These are phyloP conservation scores for Suillus spraguei DNA, from an alignment of 768 basidiomycete genomes.

Conservation along the genomic window DNA sequence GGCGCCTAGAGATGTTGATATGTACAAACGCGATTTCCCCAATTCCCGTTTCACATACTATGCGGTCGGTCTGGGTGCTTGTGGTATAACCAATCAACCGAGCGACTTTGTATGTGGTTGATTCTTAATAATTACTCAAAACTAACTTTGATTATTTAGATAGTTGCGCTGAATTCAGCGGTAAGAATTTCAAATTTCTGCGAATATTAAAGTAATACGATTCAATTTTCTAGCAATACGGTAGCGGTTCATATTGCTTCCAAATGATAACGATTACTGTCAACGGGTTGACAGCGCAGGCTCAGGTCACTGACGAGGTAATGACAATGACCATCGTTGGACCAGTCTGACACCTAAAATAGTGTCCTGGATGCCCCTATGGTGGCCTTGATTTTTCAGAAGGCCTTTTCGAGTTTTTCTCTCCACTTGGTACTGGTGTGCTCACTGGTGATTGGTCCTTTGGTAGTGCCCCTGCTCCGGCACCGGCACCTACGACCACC, in stretches of 20 bases:
- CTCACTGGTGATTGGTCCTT: conserved; percentile 63
- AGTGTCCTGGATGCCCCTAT: conserved; percentile 71
- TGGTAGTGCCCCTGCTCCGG: conserved; percentile 19
- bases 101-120: conserved; percentile 37
- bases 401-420: conserved; percentile 69
- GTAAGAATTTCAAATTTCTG: conserved; percentile 17
- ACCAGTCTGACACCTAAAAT: conserved; percentile 11
- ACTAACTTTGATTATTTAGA: conserved; percentile 34
- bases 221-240: conserved; percentile 52
- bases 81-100: conserved; percentile 33
- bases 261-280: conserved; percentile 62
- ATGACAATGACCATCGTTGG: conserved; percentile 10
- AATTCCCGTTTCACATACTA: conserved; percentile 39
- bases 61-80: conserved; percentile 46
- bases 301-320: conserved; percentile 66
- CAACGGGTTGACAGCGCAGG: conserved; percentile 57
- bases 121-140: neutral
- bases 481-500: conserved; percentile 18
- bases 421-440: conserved; percentile 48
- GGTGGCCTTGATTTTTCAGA: conserved; percentile 69
- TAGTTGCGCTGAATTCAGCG: conserved; percentile 49
- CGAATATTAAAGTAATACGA: neutral
- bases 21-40: conserved; percentile 25
- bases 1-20: conserved; percentile 24
- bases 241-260: conserved; percentile 54